Conservation (phyloP, 2,329 filamentous ascomycete species). For the Trichoderma afroharzianum region DNA sequence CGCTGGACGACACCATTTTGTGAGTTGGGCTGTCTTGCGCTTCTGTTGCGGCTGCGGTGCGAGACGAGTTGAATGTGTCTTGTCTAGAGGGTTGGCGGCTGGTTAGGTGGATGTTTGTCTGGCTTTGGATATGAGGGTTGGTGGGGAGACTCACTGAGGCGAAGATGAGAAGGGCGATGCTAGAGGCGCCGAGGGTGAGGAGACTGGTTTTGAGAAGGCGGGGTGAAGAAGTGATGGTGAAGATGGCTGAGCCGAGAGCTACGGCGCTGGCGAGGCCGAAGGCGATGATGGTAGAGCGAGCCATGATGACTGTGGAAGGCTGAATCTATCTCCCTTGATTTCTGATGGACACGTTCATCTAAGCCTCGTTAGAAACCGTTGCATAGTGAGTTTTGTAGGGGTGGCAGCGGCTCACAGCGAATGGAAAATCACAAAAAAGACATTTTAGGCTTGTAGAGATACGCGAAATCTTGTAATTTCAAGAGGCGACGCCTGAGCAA, state of each 20-base stretch:
- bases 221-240: background rate
- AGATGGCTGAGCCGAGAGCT: background rate
- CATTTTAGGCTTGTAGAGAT: background rate
- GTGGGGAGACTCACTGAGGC: conserved; percentile 27
- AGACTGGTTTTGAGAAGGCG: background rate
- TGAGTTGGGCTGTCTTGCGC: conserved; percentile 10
- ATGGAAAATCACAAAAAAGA: background rate
- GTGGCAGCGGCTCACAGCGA: background rate
- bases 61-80: conserved; percentile 30
- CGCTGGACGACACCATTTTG: conserved; percentile 15
- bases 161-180: conserved; percentile 28
- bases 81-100: conserved; percentile 22
- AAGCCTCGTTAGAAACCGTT: background rate
- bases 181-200: conserved; percentile 21
- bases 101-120: background rate
- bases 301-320: background rate
- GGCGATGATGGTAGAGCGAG: background rate
- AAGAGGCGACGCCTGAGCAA: background rate
- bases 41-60: conserved; percentile 21
- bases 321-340: background rate
- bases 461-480: background rate
- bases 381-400: background rate
- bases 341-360: background rate
- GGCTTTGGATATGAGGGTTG: background rate
- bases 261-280: background rate